A percentile compares a stretch with the other conserved stretches of the same genome.
Evolutionary conservation across 305 asterid species (phyloP).

Genomic region (Fraxinus baroniana): DNA sequence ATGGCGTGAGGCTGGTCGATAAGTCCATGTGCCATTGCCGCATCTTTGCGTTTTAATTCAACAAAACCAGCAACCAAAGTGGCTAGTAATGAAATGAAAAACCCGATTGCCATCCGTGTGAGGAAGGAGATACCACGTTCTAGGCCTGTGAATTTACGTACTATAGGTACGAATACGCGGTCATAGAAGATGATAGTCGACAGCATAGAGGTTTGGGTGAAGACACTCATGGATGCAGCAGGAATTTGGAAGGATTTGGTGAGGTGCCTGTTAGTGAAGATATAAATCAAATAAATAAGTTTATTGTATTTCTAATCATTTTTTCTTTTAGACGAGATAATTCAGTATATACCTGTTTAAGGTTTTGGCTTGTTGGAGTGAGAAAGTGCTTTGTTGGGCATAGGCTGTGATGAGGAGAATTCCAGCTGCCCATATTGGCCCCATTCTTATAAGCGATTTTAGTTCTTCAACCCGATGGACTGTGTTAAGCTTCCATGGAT

Average conservation of each 20-base stretch:
- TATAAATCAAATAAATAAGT: not conserved
- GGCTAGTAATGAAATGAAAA: constrained; percentile 55
- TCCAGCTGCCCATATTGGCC: constrained; percentile 94
- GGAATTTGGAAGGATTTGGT: constrained; percentile 66
- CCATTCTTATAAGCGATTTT: constrained; percentile 76
- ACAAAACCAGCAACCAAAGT: constrained; percentile 67
- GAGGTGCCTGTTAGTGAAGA: constrained; percentile 61
- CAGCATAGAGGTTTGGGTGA: constrained; percentile 70
- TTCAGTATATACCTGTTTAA: not conserved
- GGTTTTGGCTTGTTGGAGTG: constrained; percentile 79
- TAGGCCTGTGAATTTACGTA: constrained; percentile 62
- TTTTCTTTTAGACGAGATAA: not conserved
- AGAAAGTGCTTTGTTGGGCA: constrained; percentile 81
- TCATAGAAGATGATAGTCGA: constrained; percentile 65
- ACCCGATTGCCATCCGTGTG: constrained; percentile 73
- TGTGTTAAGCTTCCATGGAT: constrained; percentile 67
- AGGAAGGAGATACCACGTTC: constrained; percentile 77
- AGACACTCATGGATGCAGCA: constrained; percentile 80
- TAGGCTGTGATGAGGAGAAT: constrained; percentile 78
- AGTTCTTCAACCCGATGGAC: constrained; percentile 93
- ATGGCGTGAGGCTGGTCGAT: constrained; percentile 37
- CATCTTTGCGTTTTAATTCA: constrained; percentile 55
- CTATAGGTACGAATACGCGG: constrained; percentile 58
- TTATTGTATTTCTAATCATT: not conserved
- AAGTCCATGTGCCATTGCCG: constrained; percentile 51